These are phyloP conservation scores for Wickerhamiella lipophila DNA, from an alignment of 805 yeast genomes.

Conservation along the genomic window DNA sequence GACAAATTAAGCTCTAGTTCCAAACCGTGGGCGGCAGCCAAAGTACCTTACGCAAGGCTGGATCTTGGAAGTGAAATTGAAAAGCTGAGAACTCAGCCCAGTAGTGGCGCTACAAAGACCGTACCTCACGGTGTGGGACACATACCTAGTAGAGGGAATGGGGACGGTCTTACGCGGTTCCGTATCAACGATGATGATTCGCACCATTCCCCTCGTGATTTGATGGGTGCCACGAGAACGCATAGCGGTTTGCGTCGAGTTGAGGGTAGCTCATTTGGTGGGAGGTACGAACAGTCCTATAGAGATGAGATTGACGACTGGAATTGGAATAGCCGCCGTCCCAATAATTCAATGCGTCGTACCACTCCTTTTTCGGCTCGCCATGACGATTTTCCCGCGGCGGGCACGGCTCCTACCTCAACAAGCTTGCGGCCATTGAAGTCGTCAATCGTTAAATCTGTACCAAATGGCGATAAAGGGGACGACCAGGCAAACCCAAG, in stretches of 20 bases:
- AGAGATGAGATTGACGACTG: conserved; percentile 1
- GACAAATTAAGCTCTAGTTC: conserved; percentile 21
- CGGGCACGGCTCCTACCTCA: background rate
- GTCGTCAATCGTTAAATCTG: background rate
- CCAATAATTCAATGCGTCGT: conserved; percentile 1
- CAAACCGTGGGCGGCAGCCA: background rate
- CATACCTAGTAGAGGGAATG: background rate
- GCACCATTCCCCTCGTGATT: conserved; percentile 4
- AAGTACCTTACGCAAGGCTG: background rate
- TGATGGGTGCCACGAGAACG: background rate
- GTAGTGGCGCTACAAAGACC: background rate
- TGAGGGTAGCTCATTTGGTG: background rate
- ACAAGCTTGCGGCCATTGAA: background rate
- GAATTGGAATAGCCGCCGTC: conserved; percentile 3
- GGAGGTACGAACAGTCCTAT: background rate
- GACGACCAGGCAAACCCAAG: background rate
- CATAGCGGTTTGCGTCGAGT: background rate
- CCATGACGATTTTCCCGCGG: background rate
- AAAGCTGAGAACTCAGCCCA: background rate
- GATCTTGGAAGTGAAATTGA: background rate
- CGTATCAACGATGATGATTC: background rate
- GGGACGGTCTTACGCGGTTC: conserved; percentile 19
- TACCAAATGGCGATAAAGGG: background rate
- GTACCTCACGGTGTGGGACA: background rate
- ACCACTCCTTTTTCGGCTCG: background rate